Conservation (phyloP, 1,284 basidiomycete genomes). For the Rhodofomes roseus region DNA sequence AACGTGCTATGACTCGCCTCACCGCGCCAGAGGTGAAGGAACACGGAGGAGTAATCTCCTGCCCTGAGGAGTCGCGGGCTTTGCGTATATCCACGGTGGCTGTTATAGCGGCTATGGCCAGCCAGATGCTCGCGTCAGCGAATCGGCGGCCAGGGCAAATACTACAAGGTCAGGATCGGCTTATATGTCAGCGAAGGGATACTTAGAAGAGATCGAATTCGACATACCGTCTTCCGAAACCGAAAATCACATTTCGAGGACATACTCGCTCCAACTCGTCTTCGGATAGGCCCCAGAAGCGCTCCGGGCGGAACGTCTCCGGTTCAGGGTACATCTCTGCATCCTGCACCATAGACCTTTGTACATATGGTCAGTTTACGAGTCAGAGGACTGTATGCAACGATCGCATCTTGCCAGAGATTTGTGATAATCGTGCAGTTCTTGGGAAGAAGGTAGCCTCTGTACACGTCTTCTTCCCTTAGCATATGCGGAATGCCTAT, state of each 20-base stretch:
- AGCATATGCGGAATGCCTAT: conserved; percentile 44
- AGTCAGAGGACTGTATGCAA: too few relatives aligned
- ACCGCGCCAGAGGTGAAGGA: background rate
- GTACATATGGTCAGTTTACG: too few relatives aligned
- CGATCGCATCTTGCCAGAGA: conserved; percentile 33
- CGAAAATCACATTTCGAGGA: conserved; percentile 11
- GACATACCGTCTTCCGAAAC: conserved; percentile 14
- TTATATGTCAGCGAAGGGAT: background rate
- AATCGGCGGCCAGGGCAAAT: background rate
- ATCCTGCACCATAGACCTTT: conserved; percentile 30
- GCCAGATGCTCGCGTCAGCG: background rate
- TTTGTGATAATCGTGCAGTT: conserved; percentile 45
- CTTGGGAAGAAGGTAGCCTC: conserved; percentile 42
- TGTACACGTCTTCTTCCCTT: conserved; percentile 46
- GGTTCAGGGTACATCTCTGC: conserved; percentile 24
- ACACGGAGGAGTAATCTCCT: background rate
- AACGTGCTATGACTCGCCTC: background rate
- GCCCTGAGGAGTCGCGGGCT: background rate
- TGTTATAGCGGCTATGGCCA: background rate
- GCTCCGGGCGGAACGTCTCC: conserved; percentile 29
- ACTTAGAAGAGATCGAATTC: background rate
- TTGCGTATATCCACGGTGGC: background rate
- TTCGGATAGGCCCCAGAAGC: conserved; percentile 5
- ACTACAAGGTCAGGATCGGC: background rate
- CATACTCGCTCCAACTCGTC: background rate